Percentiles rank a stretch among this genome's conserved stretches.
These are phyloP conservation scores for Passalora sequoiae DNA, from an alignment of 2,329 filamentous ascomycete species.

Conservation along the genomic window DNA sequence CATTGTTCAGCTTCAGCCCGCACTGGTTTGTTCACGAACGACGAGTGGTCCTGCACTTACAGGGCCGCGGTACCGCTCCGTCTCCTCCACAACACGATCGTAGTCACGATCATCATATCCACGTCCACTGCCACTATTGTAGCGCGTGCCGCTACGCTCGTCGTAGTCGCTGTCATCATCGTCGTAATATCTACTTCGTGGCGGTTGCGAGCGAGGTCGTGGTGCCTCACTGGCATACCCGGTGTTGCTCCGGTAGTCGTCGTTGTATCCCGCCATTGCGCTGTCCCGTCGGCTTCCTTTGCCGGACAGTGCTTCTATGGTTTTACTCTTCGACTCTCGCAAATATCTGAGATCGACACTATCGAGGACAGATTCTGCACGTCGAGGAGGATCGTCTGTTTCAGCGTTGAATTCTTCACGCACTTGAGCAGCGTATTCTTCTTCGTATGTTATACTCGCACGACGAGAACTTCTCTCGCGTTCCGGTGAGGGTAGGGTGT, in stretches of 20 bases:
- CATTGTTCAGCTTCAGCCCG: conserved; percentile 2
- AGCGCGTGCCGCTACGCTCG: conserved; percentile 25
- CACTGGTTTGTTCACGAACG: conserved; percentile 20
- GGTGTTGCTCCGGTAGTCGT: conserved; percentile 21
- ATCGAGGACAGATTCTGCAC: conserved; percentile 23
- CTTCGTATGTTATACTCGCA: conserved; percentile 24
- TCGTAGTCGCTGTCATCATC: conserved; percentile 31
- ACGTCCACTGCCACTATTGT: conserved; percentile 17
- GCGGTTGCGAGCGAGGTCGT: conserved; percentile 28
- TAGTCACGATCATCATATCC: conserved; percentile 29
- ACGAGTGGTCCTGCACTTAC: conserved; percentile 31
- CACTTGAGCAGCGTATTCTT: conserved; percentile 22
- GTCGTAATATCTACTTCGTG: conserved; percentile 27
- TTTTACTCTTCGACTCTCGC: neutral
- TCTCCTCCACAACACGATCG: conserved; percentile 30
- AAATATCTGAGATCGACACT: conserved; percentile 7
- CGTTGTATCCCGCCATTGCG: conserved; percentile 25
- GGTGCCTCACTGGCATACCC: conserved; percentile 13
- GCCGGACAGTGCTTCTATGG: conserved; percentile 5
- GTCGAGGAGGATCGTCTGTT: conserved; percentile 28
- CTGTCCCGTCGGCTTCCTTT: conserved; percentile 19
- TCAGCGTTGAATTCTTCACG: conserved; percentile 29
- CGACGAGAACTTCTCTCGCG: conserved; percentile 13
- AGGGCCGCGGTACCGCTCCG: conserved; percentile 30
- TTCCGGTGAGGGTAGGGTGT: conserved; percentile 15